Evolutionary conservation across 2,329 filamentous ascomycete genomes (phyloP), one percentile per base, ranked within the genome.

Genomic region (Dryadomyces quercivorus): DNA sequence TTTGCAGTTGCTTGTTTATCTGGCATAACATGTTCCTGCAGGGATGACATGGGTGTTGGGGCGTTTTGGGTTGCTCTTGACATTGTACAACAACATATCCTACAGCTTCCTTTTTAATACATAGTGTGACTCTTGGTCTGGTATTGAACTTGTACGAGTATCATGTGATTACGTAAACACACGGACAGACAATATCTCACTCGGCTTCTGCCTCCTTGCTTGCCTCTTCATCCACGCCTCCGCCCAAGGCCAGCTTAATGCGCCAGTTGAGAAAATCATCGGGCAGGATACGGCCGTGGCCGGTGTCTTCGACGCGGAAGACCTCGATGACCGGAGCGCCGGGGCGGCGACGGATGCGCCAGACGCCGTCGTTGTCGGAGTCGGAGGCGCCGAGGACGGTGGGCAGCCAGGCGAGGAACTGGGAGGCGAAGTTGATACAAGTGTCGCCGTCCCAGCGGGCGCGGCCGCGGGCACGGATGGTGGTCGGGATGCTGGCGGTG

Each of bases 351-450:
- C 80, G 74, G 63, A 98, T 88, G 58, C 84, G 80, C 86, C 89
- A 97, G 2, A 94, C 83, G 0, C 88, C 89, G 43, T 82, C 58
- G 36, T 20, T 46, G 20, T 51, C 44, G 15, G 22, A 44, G 31
- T 40, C 22, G 7, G 12, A 40, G 40, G 18, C 40, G 26, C 15
- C 78, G 50, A 75, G 80, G 20, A 84, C 80, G 1, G 74, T 75
- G 45, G 81, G 75, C 64, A 85, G 66, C 74, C 88, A 94, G 8
- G 84, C 82, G 16, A 97, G 69, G 61, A 97, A 88, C 0, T 71
- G 75, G 1, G 80, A 82, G 1, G 89, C 82, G 70, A 96, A 96
- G 62, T 95, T 95, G 64, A 97, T 93, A 65, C 91, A 96, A 60
- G 86, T 80, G 64, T 96, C 92, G 18, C 88, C 92, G 70, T 97